These are phyloP conservation scores for Trametes sanguinea DNA, from an alignment of 768 basidiomycete species.

Conservation along the genomic window DNA sequence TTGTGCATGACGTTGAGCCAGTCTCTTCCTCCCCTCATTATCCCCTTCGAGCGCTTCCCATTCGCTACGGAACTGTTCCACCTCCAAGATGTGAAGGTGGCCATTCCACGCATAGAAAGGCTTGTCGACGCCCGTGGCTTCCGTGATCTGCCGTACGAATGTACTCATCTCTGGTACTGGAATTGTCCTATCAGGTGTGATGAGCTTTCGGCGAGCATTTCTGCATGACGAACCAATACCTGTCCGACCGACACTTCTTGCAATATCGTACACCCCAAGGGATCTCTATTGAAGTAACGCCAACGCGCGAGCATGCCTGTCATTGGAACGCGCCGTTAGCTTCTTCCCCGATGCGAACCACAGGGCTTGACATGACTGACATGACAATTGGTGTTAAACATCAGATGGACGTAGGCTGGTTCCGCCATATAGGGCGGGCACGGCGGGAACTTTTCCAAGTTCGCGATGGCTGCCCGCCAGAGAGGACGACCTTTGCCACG, in stretches of 20 bases:
- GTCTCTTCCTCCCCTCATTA: not conserved
- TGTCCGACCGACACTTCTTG: not conserved
- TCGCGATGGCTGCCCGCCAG: conserved; percentile 12
- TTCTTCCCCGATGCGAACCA: too few species aligned
- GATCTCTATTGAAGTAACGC: not conserved
- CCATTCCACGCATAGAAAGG: not conserved
- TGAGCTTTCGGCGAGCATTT: not conserved
- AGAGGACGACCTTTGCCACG: conserved; percentile 20
- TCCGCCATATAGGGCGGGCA: conserved; percentile 18
- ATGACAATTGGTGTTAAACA: conserved; percentile 33
- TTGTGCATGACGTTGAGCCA: not conserved
- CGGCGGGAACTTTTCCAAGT: conserved; percentile 10
- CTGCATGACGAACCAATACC: not conserved
- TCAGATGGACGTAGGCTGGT: conserved; percentile 12
- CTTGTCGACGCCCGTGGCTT: not conserved
- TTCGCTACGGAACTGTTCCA: not conserved
- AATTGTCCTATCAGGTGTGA: not conserved
- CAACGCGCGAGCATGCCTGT: not conserved
- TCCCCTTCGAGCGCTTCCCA: conserved; percentile 6
- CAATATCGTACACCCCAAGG: not conserved
- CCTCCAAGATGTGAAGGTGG: not conserved
- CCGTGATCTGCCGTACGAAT: not conserved
- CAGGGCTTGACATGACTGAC: conserved; percentile 26
- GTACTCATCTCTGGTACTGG: too few species aligned
- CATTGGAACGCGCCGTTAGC: too few species aligned